Percentiles rank a stretch among this genome's conserved stretches.
Conservation (phyloP, 2,329 filamentous ascomycete genomes). For the Cryphonectria carpinicola region DNA sequence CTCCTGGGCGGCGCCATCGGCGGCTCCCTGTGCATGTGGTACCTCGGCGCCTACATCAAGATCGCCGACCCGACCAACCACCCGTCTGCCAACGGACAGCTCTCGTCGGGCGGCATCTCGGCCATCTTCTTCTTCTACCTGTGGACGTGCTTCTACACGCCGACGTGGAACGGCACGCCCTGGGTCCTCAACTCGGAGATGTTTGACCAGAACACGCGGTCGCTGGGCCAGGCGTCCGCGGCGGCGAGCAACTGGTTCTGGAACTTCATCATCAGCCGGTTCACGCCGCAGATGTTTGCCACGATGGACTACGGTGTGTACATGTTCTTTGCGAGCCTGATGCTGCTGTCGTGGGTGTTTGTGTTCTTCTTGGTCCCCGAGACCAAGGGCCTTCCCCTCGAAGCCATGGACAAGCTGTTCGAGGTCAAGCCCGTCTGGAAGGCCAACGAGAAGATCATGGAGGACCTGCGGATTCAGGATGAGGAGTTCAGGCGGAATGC, state of each 20-base stretch:
- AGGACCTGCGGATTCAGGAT: constrained; percentile 44
- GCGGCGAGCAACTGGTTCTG: constrained; percentile 74
- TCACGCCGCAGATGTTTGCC: constrained; percentile 68
- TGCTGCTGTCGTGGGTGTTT: constrained; percentile 61
- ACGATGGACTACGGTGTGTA: constrained; percentile 67
- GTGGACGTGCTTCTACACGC: constrained; percentile 74
- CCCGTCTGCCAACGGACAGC: constrained; percentile 34
- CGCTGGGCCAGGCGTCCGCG: constrained; percentile 73
- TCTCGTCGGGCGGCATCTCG: constrained; percentile 52
- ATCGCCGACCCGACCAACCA: constrained; percentile 46
- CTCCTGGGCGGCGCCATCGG: constrained; percentile 65
- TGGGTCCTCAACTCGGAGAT: constrained; percentile 80
- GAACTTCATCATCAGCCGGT: constrained; percentile 71
- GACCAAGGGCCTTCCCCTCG: constrained; percentile 68
- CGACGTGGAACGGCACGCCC: constrained; percentile 72
- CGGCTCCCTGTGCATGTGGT: constrained; percentile 68
- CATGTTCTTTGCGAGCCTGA: constrained; percentile 69
- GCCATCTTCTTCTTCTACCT: constrained; percentile 76
- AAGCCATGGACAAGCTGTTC: constrained; percentile 68
- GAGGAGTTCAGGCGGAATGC: constrained; percentile 39
- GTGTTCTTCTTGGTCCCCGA: constrained; percentile 68
- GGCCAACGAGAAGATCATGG: constrained; percentile 50
- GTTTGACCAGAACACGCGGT: constrained; percentile 71
- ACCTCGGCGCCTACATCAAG: constrained; percentile 65
- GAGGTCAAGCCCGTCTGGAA: constrained; percentile 48